Conservation (phyloP, 2,329 filamentous ascomycete species). For the Venturiaceae sp. region DNA sequence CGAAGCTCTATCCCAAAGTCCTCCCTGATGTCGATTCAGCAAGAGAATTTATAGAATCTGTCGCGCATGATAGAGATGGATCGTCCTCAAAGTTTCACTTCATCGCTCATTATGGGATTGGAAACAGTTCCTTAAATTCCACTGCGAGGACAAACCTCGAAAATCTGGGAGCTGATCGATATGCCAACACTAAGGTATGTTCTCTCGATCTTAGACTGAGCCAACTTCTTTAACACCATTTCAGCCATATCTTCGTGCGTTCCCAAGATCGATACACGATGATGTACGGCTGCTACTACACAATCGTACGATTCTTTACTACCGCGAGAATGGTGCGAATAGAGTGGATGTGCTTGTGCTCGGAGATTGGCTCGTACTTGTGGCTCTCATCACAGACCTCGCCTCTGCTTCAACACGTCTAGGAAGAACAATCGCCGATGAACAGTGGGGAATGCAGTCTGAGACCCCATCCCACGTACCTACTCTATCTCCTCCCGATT, state of each 20-base stretch:
- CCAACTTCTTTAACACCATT: not conserved
- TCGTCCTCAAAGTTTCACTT: not conserved
- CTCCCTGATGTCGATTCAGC: not conserved
- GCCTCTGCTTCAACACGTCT: not conserved
- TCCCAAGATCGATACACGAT: not conserved
- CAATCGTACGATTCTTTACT: not conserved
- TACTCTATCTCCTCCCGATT: not conserved
- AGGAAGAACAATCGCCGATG: not conserved
- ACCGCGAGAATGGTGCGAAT: not conserved
- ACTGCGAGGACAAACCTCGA: not conserved
- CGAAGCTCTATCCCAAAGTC: not conserved
- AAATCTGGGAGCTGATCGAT: not conserved
- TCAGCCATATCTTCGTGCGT: not conserved
- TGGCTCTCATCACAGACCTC: not conserved
- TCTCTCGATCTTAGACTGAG: not conserved
- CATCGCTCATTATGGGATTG: slow-evolving; percentile 5
- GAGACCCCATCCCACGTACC: not conserved
- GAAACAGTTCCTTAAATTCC: not conserved
- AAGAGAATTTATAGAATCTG: not conserved
- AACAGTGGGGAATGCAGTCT: not conserved
- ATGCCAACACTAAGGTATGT: not conserved
- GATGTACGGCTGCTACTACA: not conserved
- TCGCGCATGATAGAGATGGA: not conserved
- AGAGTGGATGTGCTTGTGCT: not conserved
- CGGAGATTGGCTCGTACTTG: not conserved